These are phyloP conservation scores for Blastobotrys buckinghamii DNA, from an alignment of 1,139 yeast genomes.

Conservation along the genomic window DNA sequence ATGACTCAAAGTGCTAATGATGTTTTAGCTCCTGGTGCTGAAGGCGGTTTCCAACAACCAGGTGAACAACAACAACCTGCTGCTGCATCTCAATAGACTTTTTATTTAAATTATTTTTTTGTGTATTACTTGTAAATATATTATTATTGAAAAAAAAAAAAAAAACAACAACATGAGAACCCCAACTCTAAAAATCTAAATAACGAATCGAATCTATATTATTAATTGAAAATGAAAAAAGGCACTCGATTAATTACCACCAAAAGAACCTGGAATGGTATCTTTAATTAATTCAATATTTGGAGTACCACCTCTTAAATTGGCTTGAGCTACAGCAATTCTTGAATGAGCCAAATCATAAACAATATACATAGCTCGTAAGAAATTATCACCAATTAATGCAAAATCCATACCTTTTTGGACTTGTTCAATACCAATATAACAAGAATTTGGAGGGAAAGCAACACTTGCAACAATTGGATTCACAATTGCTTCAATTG, in stretches of 20 bases:
- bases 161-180: background rate
- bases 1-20: conserved; percentile 82
- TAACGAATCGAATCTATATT: background rate
- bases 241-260: background rate
- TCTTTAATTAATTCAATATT: conserved; percentile 29
- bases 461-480: conserved; percentile 28
- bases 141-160: background rate
- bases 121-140: background rate
- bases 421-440: conserved; percentile 31
- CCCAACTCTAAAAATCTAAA: background rate
- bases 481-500: conserved; percentile 31
- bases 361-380: conserved; percentile 50
- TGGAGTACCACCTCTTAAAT: conserved; percentile 23
- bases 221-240: background rate
- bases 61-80: background rate
- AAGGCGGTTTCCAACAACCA: conserved; percentile 42
- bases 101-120: no score
- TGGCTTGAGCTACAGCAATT: conserved; percentile 49
- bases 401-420: conserved; percentile 29
- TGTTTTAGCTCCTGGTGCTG: conserved; percentile 72
- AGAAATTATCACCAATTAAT: conserved; percentile 46
- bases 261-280: conserved; percentile 23
- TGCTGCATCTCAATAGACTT: background rate
- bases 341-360: conserved; percentile 48
- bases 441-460: conserved; percentile 36